Conservation (phyloP, 495 filamentous ascomycete species). For the Acidiella bohemica region DNA sequence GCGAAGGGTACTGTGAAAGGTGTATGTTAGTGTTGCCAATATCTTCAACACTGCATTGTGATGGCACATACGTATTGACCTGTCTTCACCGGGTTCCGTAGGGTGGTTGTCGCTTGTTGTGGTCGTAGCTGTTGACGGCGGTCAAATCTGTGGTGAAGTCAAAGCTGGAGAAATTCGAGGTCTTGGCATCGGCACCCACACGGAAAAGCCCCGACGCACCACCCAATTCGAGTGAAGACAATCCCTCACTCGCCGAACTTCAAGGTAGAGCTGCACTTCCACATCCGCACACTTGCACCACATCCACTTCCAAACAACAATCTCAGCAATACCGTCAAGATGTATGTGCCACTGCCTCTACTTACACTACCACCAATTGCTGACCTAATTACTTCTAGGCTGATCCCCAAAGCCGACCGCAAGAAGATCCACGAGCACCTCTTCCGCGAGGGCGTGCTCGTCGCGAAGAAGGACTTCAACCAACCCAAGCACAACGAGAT, state of each 20-base stretch:
- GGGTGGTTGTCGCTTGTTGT: conserved; percentile 1
- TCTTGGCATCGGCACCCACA: background rate
- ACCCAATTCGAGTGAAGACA: no score
- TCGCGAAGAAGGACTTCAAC: conserved; percentile 97
- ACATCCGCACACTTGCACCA: no score
- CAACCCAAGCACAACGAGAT: conserved; percentile 85
- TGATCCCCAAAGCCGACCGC: conserved; percentile 98
- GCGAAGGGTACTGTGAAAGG: no score
- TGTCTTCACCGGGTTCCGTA: background rate
- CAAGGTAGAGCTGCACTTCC: no score
- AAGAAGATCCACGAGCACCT: conserved; percentile 99
- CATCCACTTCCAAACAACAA: conserved; percentile 2
- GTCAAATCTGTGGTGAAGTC: background rate
- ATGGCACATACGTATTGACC: conserved; percentile 1
- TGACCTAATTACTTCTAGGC: conserved; percentile 38
- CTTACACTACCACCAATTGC: background rate
- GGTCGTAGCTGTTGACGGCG: conserved; percentile 1
- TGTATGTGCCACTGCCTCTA: conserved; percentile 27
- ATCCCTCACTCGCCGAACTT: no score
- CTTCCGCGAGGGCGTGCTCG: conserved; percentile 98
- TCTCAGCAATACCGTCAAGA: conserved; percentile 38
- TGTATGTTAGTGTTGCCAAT: background rate
- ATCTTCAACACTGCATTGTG: no score
- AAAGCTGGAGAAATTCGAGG: background rate
- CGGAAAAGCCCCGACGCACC: no score